Base-by-base conservation (phyloP, 2,329 filamentous ascomycete genomes). In the Fusarium redolens region DNA sequence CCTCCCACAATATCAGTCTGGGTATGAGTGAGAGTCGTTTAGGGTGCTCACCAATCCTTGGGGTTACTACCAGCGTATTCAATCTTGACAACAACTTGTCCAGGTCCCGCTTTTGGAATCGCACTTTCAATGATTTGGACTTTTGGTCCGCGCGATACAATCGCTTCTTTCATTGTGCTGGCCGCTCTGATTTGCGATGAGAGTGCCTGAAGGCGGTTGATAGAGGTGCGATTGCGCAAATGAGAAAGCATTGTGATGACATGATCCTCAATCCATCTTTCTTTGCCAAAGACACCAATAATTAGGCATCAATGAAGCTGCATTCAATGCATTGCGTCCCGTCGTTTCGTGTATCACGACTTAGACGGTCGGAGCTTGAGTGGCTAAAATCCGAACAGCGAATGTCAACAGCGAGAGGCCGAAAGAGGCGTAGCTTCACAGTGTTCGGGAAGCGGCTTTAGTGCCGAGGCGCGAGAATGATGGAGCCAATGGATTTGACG, bases 91-190 rank as follows among this genome's bases (percentile, higher is more conserved):
- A 73, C 48, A 13, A 72, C 18, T 4, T 72, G 69, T 0, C 65
- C 69, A 7, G 69, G 61, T 11, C 47, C 56, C 2, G 69, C 37
- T 17, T 22, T 71, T 0, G 69, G 69, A 2, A 70, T 38, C 4
- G 43, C 38, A 5, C 51, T 67, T 2, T 73, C 65, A 4, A 67
- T 11, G 2, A 73, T 59, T 3, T 62, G 22, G n/a, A 73, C 69
- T 17, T 59, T 59, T 0, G 69, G 65, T 3, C 69, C 60, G 4
- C 51, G 28, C 4, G 65, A 62, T 0, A 73, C 65, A 4, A 72
- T 73, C 1, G 65, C 69, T 25, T 72, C 69, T 22, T 72, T 72
- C 69, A 72, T 72, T 3, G 47, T 73, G 31, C 35, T 56, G 1
- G 15, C 30, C 5, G 43, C 18, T 45, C 65, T 66, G 7, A 66